Base-by-base conservation (phyloP, 1,139 yeast species). In the Tardiomyces blankii region DNA sequence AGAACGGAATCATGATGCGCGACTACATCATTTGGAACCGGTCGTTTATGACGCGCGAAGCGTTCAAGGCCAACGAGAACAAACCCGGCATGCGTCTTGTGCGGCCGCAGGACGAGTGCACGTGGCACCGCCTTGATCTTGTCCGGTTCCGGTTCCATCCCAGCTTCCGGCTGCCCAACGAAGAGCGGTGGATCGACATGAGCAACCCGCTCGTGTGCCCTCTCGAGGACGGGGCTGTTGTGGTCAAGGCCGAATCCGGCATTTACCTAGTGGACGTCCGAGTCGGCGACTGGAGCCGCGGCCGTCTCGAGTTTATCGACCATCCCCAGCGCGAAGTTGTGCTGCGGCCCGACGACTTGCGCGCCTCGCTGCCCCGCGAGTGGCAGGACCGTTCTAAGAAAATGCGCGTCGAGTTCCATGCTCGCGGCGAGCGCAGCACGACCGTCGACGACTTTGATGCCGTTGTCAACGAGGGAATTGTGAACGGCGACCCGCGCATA, bases 1-100 rank as follows among this genome's bases (percentile, higher is more conserved):
- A 80, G 3, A 70, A 73, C 55, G 97, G 97, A 16, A 84, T 89
- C 21, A 91, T 91, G 97, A 65, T 87, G 41, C 72, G 96, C 50
- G 96, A 85, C 52, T 91, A 89, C 59, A 70, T 81, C 13, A 75
- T 82, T 54, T 75, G 87, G 72, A 85, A 89, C 62, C 72, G 97
- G 48, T 77, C 88, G 7, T 89, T 88, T 59, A 73, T 82, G 70
- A 80, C 95, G 0, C 70, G 80, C 49, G 97, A 88, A 61, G 61
- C 56, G 28, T 77, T 84, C 51, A 45, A 45, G 14, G 55, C 77
- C 9, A 69, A 94, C 54, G 74, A 82, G 0, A 63, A 65, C 1
- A 66, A 66, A 1, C 62, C 63, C 18, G 74, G 75, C 2, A 62
- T 68, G 45, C 61, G 66, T 54, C 61, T 68, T 8, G 75, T 85